A percentile compares a stretch with the other conserved stretches of the same genome.
Evolutionary conservation across 2,329 filamentous ascomycete genomes (phyloP).

Genomic region (Elsinoe perseae): DNA sequence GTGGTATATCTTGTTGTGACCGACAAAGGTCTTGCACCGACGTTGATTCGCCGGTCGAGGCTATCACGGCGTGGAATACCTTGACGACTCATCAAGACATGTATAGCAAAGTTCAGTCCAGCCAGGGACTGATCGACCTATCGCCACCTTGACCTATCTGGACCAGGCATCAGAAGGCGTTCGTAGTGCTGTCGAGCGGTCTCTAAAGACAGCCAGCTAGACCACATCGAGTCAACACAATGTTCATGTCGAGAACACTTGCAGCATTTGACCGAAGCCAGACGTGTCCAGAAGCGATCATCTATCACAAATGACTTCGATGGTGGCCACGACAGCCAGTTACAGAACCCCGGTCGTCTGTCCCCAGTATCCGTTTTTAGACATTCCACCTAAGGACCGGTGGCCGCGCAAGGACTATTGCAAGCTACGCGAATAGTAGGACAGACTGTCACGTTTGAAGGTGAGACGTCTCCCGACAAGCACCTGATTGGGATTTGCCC

Average conservation of each 20-base stretch:
- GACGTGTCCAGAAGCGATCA: background rate
- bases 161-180: too few relatives aligned
- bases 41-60: too few relatives aligned
- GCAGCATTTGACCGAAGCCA: background rate
- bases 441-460: background rate
- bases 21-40: too few relatives aligned
- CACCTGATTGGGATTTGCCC: background rate
- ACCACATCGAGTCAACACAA: background rate
- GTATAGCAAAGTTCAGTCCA: too few relatives aligned
- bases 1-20: too few relatives aligned
- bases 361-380: background rate
- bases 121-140: too few relatives aligned
- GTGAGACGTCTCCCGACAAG: background rate
- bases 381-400: background rate
- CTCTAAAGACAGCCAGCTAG: background rate
- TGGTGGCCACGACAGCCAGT: background rate
- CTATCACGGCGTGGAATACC: too few relatives aligned
- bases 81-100: too few relatives aligned
- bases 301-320: background rate
- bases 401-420: background rate
- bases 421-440: background rate
- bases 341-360: background rate
- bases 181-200: too few relatives aligned
- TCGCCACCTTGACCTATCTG: too few relatives aligned
- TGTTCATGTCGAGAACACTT: background rate